phyloP scores from a whole-genome alignment of 225 moss, liverwort and hornwort genomes.

The Marchantia paleacea region DNA sequence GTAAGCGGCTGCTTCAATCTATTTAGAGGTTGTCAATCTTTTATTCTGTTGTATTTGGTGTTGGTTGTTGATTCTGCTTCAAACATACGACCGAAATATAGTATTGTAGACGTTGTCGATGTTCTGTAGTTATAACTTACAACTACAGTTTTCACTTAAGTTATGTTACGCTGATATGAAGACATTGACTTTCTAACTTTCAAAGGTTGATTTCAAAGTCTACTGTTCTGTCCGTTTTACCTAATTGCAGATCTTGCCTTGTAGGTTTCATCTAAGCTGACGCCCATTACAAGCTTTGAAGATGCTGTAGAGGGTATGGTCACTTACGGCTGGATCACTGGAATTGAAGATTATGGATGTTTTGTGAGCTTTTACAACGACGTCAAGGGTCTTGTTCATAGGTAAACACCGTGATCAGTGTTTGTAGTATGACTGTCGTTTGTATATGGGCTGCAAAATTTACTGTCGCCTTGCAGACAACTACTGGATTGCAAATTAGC shows the following conservation, averaged over 20 bases:
- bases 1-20: constrained; percentile 36
- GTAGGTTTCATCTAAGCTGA: constrained; percentile 78
- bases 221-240: background rate
- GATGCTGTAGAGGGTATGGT: constrained; percentile 88
- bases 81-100: background rate
- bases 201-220: no score
- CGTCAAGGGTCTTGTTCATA: constrained; percentile 80
- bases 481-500: no score
- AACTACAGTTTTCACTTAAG: background rate
- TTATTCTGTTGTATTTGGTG: background rate
- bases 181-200: background rate
- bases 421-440: background rate
- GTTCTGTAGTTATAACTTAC: no score
- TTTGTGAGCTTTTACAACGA: constrained; percentile 91
- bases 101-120: background rate
- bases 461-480: background rate
- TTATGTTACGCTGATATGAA: background rate
- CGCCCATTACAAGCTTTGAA: constrained; percentile 69
- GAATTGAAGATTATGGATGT: constrained; percentile 78
- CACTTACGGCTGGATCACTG: constrained; percentile 88
- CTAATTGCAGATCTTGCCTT: background rate
- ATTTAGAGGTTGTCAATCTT: background rate
- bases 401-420: constrained; percentile 33
- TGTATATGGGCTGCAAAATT: background rate
- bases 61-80: no score